These are phyloP conservation scores for Neurospora sp. DNA, from an alignment of 495 filamentous ascomycete genomes.

Conservation along the genomic window DNA sequence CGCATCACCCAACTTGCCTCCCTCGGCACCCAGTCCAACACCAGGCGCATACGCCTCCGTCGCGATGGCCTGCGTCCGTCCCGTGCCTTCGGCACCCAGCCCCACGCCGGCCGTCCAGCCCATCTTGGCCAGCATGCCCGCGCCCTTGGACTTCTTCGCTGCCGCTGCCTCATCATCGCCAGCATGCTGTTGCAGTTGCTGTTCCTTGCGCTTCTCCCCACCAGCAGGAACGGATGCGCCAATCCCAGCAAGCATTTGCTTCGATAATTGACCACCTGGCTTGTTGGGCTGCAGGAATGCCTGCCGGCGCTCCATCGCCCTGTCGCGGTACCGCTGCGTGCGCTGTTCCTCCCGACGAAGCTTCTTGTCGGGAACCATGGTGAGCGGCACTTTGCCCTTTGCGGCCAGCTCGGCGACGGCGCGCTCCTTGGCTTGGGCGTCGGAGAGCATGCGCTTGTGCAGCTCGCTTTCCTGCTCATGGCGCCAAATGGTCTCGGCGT, in stretches of 20 bases:
- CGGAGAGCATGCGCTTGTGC: slow-evolving; percentile 60
- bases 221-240: not conserved
- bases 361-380: slow-evolving; percentile 29
- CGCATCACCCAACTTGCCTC: slow-evolving; percentile 77
- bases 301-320: slow-evolving; percentile 70
- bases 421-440: slow-evolving; percentile 46
- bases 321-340: slow-evolving; percentile 62
- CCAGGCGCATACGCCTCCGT: slow-evolving; percentile 73
- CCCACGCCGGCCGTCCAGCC: slow-evolving; percentile 76
- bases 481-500: slow-evolving; percentile 53
- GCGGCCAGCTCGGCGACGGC: slow-evolving; percentile 41
- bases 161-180: slow-evolving; percentile 10
- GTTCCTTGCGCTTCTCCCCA: slow-evolving; percentile 21
- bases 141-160: slow-evolving; percentile 62
- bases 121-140: slow-evolving; percentile 80
- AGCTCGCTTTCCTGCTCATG: slow-evolving; percentile 70
- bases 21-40: slow-evolving; percentile 77
- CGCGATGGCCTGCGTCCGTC: slow-evolving; percentile 64
- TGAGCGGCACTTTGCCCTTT: slow-evolving; percentile 50
- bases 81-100: slow-evolving; percentile 69
- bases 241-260: not conserved
- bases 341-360: slow-evolving; percentile 18
- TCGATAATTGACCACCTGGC: slow-evolving; percentile 7
- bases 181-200: not conserved
- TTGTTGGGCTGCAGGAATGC: slow-evolving; percentile 59